Percentiles rank a stretch among this genome's conserved stretches.
phyloP scores from a whole-genome alignment of 371 early-diverging fungal species.

The Neoconidiobolus thromboides region DNA sequence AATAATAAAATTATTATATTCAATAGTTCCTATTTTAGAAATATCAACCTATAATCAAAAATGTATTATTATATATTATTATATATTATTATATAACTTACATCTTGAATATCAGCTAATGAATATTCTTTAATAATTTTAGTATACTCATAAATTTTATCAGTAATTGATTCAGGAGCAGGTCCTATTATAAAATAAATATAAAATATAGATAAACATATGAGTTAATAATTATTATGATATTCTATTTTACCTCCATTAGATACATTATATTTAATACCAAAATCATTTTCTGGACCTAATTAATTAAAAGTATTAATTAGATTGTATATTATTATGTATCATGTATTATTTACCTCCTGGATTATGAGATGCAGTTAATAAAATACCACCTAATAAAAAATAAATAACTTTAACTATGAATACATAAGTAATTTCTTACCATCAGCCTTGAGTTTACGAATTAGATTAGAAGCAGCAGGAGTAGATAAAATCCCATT shows the following conservation, averaged over 20 bases:
- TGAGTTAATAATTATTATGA: neutral
- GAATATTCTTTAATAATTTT: conserved; percentile 47
- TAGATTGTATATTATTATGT: too few relatives aligned
- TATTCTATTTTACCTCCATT: conserved; percentile 50
- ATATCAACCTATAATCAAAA: conserved; percentile 41
- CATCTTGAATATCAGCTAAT: conserved; percentile 46
- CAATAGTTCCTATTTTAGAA: conserved; percentile 35
- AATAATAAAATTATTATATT: conserved; percentile 34
- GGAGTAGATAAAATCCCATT: conserved; percentile 92
- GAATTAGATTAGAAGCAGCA: conserved; percentile 87
- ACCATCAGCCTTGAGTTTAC: conserved; percentile 67
- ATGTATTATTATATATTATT: neutral
- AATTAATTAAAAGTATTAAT: too few relatives aligned
- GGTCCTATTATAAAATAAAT: conserved; percentile 27
- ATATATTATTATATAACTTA: conserved; percentile 9
- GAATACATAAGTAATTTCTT: neutral
- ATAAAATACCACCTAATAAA: conserved; percentile 60
- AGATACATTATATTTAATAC: conserved; percentile 90
- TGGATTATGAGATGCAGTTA: conserved; percentile 96
- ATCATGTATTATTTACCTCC: conserved; percentile 31
- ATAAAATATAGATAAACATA: neutral
- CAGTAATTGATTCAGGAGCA: conserved; percentile 84
- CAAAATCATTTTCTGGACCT: conserved; percentile 90
- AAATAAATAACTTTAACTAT: neutral
- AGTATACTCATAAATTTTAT: conserved; percentile 66